Evolutionary conservation across 305 asterid genomes (phyloP).

Genomic region (Plantago rigida): DNA sequence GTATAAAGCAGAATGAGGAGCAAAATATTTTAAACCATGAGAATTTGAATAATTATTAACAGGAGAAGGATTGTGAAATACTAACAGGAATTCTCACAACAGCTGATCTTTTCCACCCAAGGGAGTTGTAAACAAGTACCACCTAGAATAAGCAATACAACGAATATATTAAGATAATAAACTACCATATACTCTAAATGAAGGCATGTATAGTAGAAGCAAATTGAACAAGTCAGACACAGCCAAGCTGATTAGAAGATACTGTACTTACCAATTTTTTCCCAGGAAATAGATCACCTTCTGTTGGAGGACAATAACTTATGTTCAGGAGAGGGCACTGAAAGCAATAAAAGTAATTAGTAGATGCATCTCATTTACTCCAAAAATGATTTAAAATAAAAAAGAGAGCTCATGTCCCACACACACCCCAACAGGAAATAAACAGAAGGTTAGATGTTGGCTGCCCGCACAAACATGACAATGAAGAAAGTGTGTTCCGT

Average conservation of each 20-base stretch:
- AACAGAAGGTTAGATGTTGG: too few species aligned
- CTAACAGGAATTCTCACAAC: constrained; percentile 88
- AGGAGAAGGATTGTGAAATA: constrained; percentile 17
- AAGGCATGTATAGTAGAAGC: constrained; percentile 11
- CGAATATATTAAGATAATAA: constrained; percentile 5
- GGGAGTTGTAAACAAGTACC: constrained; percentile 71
- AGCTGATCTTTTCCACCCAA: constrained; percentile 81
- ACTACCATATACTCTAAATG: background rate
- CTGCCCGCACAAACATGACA: too few species aligned
- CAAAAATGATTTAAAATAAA: too few species aligned
- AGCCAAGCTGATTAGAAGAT: constrained; percentile 2
- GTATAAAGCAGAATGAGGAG: constrained; percentile 12
- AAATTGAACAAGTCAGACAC: constrained; percentile 13
- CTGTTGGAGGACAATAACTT: constrained; percentile 83
- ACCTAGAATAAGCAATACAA: constrained; percentile 37
- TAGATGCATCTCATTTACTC: background rate
- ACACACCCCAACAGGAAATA: too few species aligned
- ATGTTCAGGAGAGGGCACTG: constrained; percentile 93
- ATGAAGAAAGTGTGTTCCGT: too few species aligned
- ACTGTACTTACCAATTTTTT: constrained; percentile 57
- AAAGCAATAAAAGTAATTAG: constrained; percentile 19
- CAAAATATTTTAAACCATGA: background rate
- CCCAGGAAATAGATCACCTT: constrained; percentile 61
- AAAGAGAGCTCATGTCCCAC: too few species aligned
- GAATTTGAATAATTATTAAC: background rate